These are phyloP conservation scores for Pisolithus orientalis DNA, from an alignment of 768 basidiomycete species.

Conservation along the genomic window DNA sequence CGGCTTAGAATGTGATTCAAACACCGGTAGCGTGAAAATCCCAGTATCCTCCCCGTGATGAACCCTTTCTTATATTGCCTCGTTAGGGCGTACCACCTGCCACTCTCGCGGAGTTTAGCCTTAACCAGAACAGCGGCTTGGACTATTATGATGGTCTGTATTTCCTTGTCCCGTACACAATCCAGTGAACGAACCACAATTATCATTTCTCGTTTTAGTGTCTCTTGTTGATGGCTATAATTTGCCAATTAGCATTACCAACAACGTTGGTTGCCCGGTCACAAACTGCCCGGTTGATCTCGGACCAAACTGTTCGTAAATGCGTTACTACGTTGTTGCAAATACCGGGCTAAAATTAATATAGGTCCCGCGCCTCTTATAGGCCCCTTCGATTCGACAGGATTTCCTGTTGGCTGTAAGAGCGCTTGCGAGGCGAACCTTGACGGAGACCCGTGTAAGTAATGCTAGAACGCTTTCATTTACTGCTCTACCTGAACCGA, in stretches of 20 bases:
- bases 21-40: slow-evolving; percentile 38
- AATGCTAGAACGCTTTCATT: neutral
- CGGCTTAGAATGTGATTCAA: slow-evolving; percentile 48
- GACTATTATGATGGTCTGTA: slow-evolving; percentile 52
- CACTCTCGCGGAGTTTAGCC: slow-evolving; percentile 55
- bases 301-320: slow-evolving; percentile 41
- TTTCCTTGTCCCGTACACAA: too few species aligned
- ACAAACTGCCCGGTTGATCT: slow-evolving; percentile 55
- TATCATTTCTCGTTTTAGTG: slow-evolving; percentile 26
- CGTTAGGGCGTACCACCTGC: slow-evolving; percentile 52
- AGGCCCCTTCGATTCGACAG: slow-evolving; percentile 43
- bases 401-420: slow-evolving; percentile 49
- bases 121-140: slow-evolving; percentile 32
- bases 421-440: slow-evolving; percentile 40
- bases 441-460: slow-evolving; percentile 16
- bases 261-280: slow-evolving; percentile 47
- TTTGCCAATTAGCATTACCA: slow-evolving; percentile 47
- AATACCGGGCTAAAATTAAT: neutral
- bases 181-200: neutral
- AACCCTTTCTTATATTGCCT: neutral
- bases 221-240: slow-evolving; percentile 58
- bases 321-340: neutral
- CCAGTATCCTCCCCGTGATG: too few species aligned
- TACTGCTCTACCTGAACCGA: neutral
- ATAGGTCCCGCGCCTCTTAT: slow-evolving; percentile 40